Conservation (phyloP, 83 land plant genomes). For the Larix sibirica region DNA sequence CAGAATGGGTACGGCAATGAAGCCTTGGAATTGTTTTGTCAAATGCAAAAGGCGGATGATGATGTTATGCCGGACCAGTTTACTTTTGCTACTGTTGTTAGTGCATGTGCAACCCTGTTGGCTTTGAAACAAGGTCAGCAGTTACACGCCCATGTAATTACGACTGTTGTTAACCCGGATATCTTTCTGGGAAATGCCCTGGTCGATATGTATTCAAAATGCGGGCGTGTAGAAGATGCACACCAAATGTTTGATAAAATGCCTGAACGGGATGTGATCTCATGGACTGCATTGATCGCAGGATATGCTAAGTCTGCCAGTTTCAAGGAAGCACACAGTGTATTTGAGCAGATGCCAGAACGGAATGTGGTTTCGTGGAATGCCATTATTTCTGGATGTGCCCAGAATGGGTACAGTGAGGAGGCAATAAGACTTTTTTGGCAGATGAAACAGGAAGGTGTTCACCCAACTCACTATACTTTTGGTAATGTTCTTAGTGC, state of each 20-base stretch:
- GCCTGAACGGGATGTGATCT: not conserved
- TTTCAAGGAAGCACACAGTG: not conserved
- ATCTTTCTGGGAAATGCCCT: constrained; percentile 15
- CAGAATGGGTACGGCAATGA: constrained; percentile 12
- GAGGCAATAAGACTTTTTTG: not conserved
- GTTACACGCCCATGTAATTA: constrained; percentile 4
- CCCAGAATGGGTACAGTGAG: not conserved
- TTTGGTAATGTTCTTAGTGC: constrained; percentile 48
- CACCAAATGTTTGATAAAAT: not conserved
- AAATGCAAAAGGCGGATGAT: constrained; percentile 13
- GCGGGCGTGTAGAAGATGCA: not conserved
- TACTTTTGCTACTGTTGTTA: constrained; percentile 18
- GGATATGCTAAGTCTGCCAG: not conserved
- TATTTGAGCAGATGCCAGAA: not conserved
- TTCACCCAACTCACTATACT: constrained; percentile 35
- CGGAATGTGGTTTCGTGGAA: not conserved
- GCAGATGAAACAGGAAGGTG: constrained; percentile 14
- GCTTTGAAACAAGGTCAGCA: not conserved
- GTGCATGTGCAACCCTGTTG: constrained; percentile 13
- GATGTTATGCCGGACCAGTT: constrained; percentile 8
- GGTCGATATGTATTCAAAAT: constrained; percentile 8
- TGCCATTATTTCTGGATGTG: not conserved
- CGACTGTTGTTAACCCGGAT: not conserved
- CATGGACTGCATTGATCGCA: constrained; percentile 10
- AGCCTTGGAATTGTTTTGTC: constrained; percentile 9